Base-by-base conservation (phyloP, 148 eudicot species). In the Hydrangea macrophylla region DNA sequence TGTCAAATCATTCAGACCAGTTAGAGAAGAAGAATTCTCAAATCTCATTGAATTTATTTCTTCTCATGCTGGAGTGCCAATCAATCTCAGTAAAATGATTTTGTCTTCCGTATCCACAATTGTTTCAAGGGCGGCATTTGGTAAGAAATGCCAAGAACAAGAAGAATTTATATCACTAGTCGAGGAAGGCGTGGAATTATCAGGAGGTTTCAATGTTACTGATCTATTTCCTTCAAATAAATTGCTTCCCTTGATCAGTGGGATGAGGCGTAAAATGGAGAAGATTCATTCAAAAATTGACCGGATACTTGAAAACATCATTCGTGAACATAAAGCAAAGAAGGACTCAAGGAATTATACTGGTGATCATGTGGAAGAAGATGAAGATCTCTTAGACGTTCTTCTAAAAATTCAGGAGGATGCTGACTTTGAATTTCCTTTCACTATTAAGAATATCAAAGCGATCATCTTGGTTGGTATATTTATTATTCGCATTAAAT, bases 271-370 rank as follows among this genome's bases (percentile, higher is more conserved):
- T 13, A 73, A 72, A 48, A n/a, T 69, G 2, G 6, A 48, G n/a
- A 60, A 69, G 24, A 28, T 76, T 35, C 48, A 42, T 18, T 27
- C 54, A 13, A 61, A 51, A 44, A 17, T 67, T 8, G 73, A 80
- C 26, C 33, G 39, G 18, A 60, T 71, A 17, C 40, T 75, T 40
- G 75, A 77, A 17, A 59, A 57, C 25, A 81, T 78, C 13, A 58
- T 77, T n/a, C n/a, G n/a, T n/a, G n/a, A n/a, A n/a, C n/a, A n/a
- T 30, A 55, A 81, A 3, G 84, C 77, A 6, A 78, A 75, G 24
- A 56, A 22, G 6, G 37, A 33, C 13, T 2, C 8, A 45, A 24
- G 17, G 2, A n/a, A 25, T 5, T 48, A 32, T 1, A 15, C 36
- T 3, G 55, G 25, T 2, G 30, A 13, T 0, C n/a, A n/a, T n/a